Percentiles rank a stretch among this genome's conserved stretches.
Conservation (phyloP, 2,329 filamentous ascomycete genomes). For the Monosporascus sp. region DNA sequence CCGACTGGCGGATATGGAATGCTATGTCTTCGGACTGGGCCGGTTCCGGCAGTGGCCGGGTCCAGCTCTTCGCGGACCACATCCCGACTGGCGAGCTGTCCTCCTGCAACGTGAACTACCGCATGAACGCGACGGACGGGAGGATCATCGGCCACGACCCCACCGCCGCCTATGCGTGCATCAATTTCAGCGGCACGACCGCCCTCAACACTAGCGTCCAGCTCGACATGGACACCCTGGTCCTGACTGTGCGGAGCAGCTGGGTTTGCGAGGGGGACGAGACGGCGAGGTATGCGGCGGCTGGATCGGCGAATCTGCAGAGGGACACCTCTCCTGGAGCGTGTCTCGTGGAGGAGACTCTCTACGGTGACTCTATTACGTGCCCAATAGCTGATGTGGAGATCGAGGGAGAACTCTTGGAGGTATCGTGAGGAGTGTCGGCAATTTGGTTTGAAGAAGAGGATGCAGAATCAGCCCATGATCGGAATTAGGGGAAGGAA, state of each 20-base stretch:
- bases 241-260: constrained; percentile 6
- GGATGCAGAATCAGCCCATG: no score
- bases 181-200: constrained; percentile 10
- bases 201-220: constrained; percentile 8
- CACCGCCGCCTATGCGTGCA: constrained; percentile 1
- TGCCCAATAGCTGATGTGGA: constrained; percentile 12
- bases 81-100: constrained; percentile 3
- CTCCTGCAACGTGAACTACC: constrained; percentile 11
- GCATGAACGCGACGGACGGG: constrained; percentile 5
- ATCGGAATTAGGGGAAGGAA: no score
- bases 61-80: constrained; percentile 12
- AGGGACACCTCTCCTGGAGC: constrained; percentile 13
- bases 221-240: constrained; percentile 11
- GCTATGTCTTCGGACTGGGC: constrained; percentile 15
- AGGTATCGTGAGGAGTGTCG: not conserved
- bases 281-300: constrained; percentile 5
- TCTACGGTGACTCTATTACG: constrained; percentile 9
- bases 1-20: constrained; percentile 11
- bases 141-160: constrained; percentile 12
- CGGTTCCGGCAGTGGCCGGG: constrained; percentile 8
- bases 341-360: constrained; percentile 10
- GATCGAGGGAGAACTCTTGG: constrained; percentile 5
- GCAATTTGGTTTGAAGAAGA: no score
- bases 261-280: constrained; percentile 11
- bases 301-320: constrained; percentile 3